phyloP scores from a whole-genome alignment of 371 early-diverging fungal genomes.

The Mortierella sp. region DNA sequence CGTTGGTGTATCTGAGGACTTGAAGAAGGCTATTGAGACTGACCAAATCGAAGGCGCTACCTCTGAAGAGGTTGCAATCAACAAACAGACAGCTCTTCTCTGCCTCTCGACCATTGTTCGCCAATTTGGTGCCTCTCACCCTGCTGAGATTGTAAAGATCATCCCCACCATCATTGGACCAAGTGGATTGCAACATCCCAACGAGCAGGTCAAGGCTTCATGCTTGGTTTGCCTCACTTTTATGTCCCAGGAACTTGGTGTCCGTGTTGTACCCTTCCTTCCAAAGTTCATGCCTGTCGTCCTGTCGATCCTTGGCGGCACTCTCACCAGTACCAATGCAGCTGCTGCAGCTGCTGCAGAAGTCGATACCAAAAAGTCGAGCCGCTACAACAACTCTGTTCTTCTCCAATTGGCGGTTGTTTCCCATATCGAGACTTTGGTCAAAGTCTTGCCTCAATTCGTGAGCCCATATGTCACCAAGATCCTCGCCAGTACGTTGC shows the following conservation, averaged over 20 bases:
- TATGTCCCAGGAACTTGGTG: constrained; percentile 81
- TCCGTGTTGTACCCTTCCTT: constrained; percentile 86
- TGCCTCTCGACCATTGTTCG: constrained; percentile 84
- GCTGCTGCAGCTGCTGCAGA: constrained; percentile 33
- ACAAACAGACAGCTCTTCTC: constrained; percentile 84
- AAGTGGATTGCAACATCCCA: constrained; percentile 64
- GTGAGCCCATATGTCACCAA: constrained; percentile 82
- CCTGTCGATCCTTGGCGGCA: constrained; percentile 51
- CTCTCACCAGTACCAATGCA: constrained; percentile 33
- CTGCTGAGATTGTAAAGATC: constrained; percentile 71
- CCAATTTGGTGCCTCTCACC: constrained; percentile 72
- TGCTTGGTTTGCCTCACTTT: constrained; percentile 81
- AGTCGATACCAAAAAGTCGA: constrained; percentile 41
- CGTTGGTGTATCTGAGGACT: constrained; percentile 45
- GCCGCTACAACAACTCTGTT: constrained; percentile 51
- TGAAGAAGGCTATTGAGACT: constrained; percentile 51
- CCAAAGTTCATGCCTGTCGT: constrained; percentile 87
- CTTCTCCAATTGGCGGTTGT: constrained; percentile 74
- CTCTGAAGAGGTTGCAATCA: constrained; percentile 69
- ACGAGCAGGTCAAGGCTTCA: constrained; percentile 76
- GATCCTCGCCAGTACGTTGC: constrained; percentile 67
- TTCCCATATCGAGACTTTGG: constrained; percentile 77
- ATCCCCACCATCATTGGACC: constrained; percentile 71
- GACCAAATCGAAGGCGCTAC: constrained; percentile 61
- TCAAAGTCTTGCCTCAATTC: constrained; percentile 85